Base-by-base conservation (phyloP, 805 yeast genomes). In the Sugiyamaella qingdaonensis region DNA sequence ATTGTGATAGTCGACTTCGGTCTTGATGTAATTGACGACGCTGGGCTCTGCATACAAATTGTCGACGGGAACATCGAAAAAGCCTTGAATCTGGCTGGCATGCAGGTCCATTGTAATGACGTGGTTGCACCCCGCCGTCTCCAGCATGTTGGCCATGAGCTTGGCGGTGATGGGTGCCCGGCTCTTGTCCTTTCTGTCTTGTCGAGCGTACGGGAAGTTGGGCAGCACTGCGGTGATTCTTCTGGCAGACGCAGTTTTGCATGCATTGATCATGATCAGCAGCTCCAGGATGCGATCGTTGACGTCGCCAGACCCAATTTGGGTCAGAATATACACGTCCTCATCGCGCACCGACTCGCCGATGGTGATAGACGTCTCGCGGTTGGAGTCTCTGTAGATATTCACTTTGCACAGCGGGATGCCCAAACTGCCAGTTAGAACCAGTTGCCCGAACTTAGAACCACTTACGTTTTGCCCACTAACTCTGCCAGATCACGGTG, bases 81-180 rank as follows among this genome's bases (percentile, higher is more conserved):
- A 94, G 1, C 99, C 99, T 74, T 94, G 99, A 63, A 94, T 94
- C 71, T 94, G 99, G 8, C 97, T 87, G 9, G 98, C 98, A 67
- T 94, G 99, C 60, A 94, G 75, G 70, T 94, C 99, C 96, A 94
- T 85, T 14, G 99, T 94, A 62, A 94, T 90, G 47, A 94, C 92
- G 71, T 94, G 97, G 68, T 88, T 80, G 72, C 97, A 94, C 3
- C 99, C 99, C 1, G 98, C 95, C 1, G 97, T 90, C 54, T 89
- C 88, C 55, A 94, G 75, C 78, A 94, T 76, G 68, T 94, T 89
- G 7, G 99, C 99, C 73, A 94, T 83, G 56, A 94, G 75, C 68
- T 91, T 92, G 46, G 99, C 99, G 4, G 97, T 89, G 55, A 94
- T 91, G 34, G 98, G 97, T 7, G 97, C 98, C 63, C 99, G 78